These are phyloP conservation scores for Saturnispora kantuleensis DNA, from an alignment of 805 yeast species.

Conservation along the genomic window DNA sequence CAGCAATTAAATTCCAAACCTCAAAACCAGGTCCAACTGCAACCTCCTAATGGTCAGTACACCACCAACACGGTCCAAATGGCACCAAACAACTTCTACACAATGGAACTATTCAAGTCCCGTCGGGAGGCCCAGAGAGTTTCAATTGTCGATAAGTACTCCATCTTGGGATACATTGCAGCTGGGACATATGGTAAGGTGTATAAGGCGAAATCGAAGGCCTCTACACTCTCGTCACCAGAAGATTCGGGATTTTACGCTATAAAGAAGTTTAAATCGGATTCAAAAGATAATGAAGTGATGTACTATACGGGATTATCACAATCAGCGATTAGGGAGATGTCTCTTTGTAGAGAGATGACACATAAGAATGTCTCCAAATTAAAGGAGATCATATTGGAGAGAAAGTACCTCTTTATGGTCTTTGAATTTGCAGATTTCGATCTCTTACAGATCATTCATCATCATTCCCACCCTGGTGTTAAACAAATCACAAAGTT, in stretches of 20 bases:
- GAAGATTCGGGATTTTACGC: constrained; percentile 43
- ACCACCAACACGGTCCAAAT: constrained; percentile 24
- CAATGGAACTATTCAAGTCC: constrained; percentile 48
- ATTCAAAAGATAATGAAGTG: constrained; percentile 76
- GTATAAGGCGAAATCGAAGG: constrained; percentile 65
- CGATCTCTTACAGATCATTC: constrained; percentile 88
- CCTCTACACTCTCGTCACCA: constrained; percentile 18
- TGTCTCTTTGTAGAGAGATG: constrained; percentile 88
- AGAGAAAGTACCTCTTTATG: constrained; percentile 86
- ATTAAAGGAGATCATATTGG: constrained; percentile 74
- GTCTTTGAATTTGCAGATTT: constrained; percentile 95
- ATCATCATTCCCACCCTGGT: constrained; percentile 88
- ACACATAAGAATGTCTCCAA: constrained; percentile 70
- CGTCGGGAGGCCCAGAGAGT: constrained; percentile 58
- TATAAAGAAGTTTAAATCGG: constrained; percentile 91
- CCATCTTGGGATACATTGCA: constrained; percentile 89
- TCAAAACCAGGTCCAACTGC: constrained; percentile 4
- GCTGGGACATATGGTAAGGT: constrained; percentile 97
- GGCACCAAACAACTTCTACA: constrained; percentile 45
- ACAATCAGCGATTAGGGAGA: constrained; percentile 92
- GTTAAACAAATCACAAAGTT: constrained; percentile 65
- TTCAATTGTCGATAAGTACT: constrained; percentile 76
- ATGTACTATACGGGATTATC: constrained; percentile 89
- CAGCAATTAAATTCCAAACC: constrained; percentile 9
- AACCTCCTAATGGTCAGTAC: background rate